These are phyloP conservation scores for Yarrowia phangngaensis DNA, from an alignment of 805 yeast species.

Conservation along the genomic window DNA sequence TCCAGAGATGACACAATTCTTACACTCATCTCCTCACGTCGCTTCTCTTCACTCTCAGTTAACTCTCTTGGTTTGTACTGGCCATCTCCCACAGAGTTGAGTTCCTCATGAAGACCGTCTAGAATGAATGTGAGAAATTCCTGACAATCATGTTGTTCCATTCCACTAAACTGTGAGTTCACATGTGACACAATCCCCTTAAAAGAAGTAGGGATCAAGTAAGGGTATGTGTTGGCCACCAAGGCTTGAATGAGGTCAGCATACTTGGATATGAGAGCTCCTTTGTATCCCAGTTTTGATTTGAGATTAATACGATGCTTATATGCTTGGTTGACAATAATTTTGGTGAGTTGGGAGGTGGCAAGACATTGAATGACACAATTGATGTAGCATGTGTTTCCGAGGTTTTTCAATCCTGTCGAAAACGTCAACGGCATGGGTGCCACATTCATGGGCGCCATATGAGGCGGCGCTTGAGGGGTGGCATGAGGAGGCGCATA, in stretches of 20 bases:
- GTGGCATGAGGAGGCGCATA: slow-evolving; percentile 1
- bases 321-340: slow-evolving; percentile 60
- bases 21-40: slow-evolving; percentile 67
- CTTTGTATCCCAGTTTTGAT: slow-evolving; percentile 76
- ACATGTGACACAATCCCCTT: slow-evolving; percentile 65
- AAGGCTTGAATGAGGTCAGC: slow-evolving; percentile 56
- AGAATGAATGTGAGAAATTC: slow-evolving; percentile 73
- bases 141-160: slow-evolving; percentile 80
- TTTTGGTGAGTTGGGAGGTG: slow-evolving; percentile 58
- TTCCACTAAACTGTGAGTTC: slow-evolving; percentile 59
- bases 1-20: slow-evolving; percentile 82
- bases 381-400: slow-evolving; percentile 92
- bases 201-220: slow-evolving; percentile 59
- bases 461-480: slow-evolving; percentile 14
- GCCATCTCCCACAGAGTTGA: slow-evolving; percentile 60
- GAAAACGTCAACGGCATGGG: slow-evolving; percentile 41
- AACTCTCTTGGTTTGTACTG: slow-evolving; percentile 51
- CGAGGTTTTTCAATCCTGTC: slow-evolving; percentile 75
- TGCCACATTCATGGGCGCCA: slow-evolving; percentile 15
- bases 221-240: slow-evolving; percentile 47
- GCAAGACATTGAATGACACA: slow-evolving; percentile 81
- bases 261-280: slow-evolving; percentile 67
- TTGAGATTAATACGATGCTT: slow-evolving; percentile 64
- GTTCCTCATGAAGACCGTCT: slow-evolving; percentile 78
- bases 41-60: slow-evolving; percentile 65